Base-by-base conservation (phyloP, 2,329 filamentous ascomycete genomes). In the Xylaria sp. region DNA sequence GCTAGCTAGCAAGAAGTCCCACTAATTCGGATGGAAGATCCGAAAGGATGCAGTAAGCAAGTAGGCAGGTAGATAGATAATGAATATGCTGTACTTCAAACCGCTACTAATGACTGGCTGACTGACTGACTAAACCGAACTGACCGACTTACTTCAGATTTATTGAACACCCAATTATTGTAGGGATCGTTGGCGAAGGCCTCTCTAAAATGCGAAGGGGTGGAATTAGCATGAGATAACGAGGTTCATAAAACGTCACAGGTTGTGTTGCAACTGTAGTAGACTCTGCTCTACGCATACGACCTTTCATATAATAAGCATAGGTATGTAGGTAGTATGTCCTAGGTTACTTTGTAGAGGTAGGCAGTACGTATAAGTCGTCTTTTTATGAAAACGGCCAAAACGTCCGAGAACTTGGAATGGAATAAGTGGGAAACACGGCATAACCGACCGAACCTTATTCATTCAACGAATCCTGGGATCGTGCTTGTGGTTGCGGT, bases 131-230 rank as follows among this genome's bases (percentile, higher is more conserved):
- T 36, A 11, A 36, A 11, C 34, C 11, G 34, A 36, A 36, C 24
- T 27, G 24, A 7, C 2, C 34, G 34, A 36, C 39, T 42, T 74
- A 78, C 77, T 62, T 69, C 75, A 39, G 75, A 72, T 66, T 75
- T 77, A 60, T 78, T 72, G 62, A 78, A 78, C n/a, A 78, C 73
- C 76, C 77, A 78, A 55, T 78, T 78, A 61, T 74, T 78, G 68
- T 78, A 78, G 14, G 77, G 77, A 59, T 78, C 77, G 42, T 78
- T 72, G 47, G 75, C 75, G 65, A 78, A 78, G 32, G 76, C 77
- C 66, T 76, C 74, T 73, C 77, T 78, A 68, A 19, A 48, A 57
- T 34, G 27, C 47, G 39, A 24, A 24, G 42, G 34, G 47, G 42
- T 36, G 12, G 30, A 36, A 69, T 75, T 70, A 76, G 73, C 68